Conservation (phyloP, 164 flowering plant genomes). For the Chimonanthus salicifolius region DNA sequence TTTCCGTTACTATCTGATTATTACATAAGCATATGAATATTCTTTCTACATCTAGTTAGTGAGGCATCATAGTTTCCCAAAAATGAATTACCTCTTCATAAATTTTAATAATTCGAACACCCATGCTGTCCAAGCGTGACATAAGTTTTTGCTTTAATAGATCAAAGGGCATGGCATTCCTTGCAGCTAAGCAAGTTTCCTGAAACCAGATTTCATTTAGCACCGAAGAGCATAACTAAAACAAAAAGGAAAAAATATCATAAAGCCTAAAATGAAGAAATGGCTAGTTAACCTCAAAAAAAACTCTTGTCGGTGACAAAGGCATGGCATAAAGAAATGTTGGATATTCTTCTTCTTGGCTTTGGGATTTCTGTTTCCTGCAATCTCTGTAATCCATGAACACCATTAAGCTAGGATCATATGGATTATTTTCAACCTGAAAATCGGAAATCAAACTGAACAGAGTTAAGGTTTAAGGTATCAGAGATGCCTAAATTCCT, state of each 20-base stretch:
- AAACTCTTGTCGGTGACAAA: conserved; percentile 81
- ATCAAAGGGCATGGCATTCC: conserved; percentile 89
- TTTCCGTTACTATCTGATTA: too few relatives aligned
- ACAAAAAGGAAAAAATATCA: neutral
- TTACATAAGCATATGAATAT: neutral
- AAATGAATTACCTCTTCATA: conserved; percentile 76
- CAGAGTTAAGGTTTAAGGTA: neutral
- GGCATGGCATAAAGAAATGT: conserved; percentile 98
- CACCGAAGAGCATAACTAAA: neutral
- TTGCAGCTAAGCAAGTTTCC: conserved; percentile 98
- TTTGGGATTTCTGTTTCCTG: conserved; percentile 38
- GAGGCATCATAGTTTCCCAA: neutral
- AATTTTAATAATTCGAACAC: conserved; percentile 54
- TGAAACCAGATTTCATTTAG: conserved; percentile 23
- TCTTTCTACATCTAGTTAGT: too few relatives aligned
- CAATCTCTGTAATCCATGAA: conserved; percentile 98
- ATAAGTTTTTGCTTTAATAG: conserved; percentile 70
- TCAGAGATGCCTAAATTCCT: neutral
- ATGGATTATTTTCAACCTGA: conserved; percentile 95
- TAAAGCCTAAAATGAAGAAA: neutral
- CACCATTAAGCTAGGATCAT: conserved; percentile 90
- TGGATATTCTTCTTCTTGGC: conserved; percentile 61
- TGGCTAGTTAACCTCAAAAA: conserved; percentile 69
- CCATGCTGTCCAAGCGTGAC: conserved; percentile 77
- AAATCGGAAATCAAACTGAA: neutral